Evolutionary conservation across 768 basidiomycete species (phyloP), one percentile per base, ranked within the genome.

Genomic region (Tephrocybe sp.): DNA sequence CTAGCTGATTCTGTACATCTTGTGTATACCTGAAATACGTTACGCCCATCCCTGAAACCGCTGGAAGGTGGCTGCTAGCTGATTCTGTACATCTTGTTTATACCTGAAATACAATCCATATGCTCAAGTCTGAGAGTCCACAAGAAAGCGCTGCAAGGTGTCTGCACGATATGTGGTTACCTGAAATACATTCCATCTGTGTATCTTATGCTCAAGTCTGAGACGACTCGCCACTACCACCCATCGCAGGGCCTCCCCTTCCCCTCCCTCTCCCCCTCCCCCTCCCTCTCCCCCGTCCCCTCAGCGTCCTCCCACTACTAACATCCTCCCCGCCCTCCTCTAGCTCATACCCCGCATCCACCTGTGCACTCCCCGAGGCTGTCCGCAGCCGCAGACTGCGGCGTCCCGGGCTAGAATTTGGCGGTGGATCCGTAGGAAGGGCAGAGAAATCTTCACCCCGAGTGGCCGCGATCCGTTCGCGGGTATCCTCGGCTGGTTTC

Each of bases 341-440:
- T 12, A 4, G 6, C 4, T 15, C 11, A 36, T 4, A 36, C 7
- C 15, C 34, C 34, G 4, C 15, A 10, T 4, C 34, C 15, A 12
- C 15, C 15, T 36, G 7, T 14, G 34, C 7, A 36, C 11, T 30
- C 5, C 28, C n/a, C 30, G 12, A 4, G 24, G 30, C 34, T 32
- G 43, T 51, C 40, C 23, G 49, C 11, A 44, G 39, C 7, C 55
- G 50, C 40, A 46, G 41, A 6, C 28, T 30, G 6, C 28, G 28
- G 11, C 28, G 28, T 30, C 11, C 28, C 11, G 28, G 28, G 28
- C 6, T 30, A 11, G 28, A 11, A 5, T 30, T 30, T 34, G 28
- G 11, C 17, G 21, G 36, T 2, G 24, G 11, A 38, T 46, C 45
- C 45, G 32, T 15, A 48, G 47, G 14, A 2, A n/a, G 1, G 11